Evolutionary conservation across 2,329 filamentous ascomycete genomes (phyloP).

Genomic region (Curvularia spicifera): DNA sequence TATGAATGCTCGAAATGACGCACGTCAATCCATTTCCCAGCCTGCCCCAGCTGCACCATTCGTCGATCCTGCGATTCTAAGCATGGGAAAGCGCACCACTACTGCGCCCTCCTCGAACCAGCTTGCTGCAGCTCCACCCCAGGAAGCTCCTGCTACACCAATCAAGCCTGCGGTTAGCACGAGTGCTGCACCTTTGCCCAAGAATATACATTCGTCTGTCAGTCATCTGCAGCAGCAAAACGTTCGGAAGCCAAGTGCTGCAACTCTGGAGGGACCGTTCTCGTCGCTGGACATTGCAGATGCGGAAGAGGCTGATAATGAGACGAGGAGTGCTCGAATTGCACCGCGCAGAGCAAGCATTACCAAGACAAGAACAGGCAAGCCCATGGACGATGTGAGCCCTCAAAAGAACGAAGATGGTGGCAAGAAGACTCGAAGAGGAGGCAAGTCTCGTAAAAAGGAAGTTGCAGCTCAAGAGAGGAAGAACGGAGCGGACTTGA

Average conservation of each 20-base stretch:
- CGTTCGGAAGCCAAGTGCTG: constrained; percentile 46
- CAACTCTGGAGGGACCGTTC: constrained; percentile 50
- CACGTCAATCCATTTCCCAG: constrained; percentile 30
- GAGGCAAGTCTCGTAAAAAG: constrained; percentile 56
- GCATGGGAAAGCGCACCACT: constrained; percentile 59
- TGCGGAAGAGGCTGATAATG: constrained; percentile 48
- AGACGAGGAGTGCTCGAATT: constrained; percentile 35
- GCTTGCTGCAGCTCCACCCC: constrained; percentile 32
- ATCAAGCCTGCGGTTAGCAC: constrained; percentile 50
- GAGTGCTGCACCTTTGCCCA: constrained; percentile 45
- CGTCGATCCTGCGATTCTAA: constrained; percentile 83
- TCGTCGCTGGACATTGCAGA: constrained; percentile 51
- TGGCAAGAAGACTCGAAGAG: constrained; percentile 54
- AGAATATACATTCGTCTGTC: constrained; percentile 49
- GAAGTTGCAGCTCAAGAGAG: constrained; percentile 52
- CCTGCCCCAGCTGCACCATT: constrained; percentile 56
- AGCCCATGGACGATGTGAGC: constrained; percentile 48
- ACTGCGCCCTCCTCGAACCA: constrained; percentile 28
- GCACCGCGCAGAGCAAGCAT: constrained; percentile 45
- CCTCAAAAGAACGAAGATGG: constrained; percentile 46
- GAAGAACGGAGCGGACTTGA: constrained; percentile 37
- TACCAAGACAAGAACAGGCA: constrained; percentile 50
- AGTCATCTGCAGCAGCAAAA: constrained; percentile 39
- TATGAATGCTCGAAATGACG: constrained; percentile 7
- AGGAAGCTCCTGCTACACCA: constrained; percentile 52